Evolutionary conservation across 208 protist species (phyloP), one percentile per base, ranked within the genome.

Genomic region (Entamoeba moshkovskii): DNA sequence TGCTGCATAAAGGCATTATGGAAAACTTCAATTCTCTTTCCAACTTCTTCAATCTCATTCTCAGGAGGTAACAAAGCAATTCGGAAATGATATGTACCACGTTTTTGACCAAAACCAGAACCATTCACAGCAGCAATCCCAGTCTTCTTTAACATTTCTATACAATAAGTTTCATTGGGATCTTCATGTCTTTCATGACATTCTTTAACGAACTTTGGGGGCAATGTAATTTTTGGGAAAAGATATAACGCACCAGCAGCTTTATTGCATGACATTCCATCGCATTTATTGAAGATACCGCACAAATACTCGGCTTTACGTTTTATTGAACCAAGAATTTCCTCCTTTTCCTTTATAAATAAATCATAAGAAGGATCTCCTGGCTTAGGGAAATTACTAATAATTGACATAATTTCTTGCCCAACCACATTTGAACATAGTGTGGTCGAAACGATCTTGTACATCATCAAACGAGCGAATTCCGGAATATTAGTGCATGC

Each of bases 21-120:
- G 49, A 93, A 93, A 2, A 15, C 22, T 8, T 42, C 16, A 45
- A 93, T 59, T n/a, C 49, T 66, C 3, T 46, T 25, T 22, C 44
- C n/a, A 45, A 93, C 95, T 52, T 59, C 95, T 94, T 98, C 96
- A 94, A 99, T 98, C 92, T 98, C 94, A 29, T 98, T 96, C 94
- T 98, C 98, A 29, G 97, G 96, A 38, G 99, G 99, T 42, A 99
- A 97, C 95, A 99, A 99, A 46, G 99, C 99, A 29, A 97, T 99
- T 94, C 99, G 97, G 95, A 99, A 99, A 97, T 99, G 99, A 94
- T 97, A 98, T 38, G 98, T 99, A 66, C 97, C 98, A 1, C n/a
- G 6, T 44, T 94, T 91, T 92, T 95, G 94, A 6, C 52, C 97
- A 94, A 99, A 99, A 22, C 98, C 98, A 91, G 96, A 98, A 3